Evolutionary conservation across 164 flowering plant species (phyloP).

Genomic region (Liriodendron chinense): DNA sequence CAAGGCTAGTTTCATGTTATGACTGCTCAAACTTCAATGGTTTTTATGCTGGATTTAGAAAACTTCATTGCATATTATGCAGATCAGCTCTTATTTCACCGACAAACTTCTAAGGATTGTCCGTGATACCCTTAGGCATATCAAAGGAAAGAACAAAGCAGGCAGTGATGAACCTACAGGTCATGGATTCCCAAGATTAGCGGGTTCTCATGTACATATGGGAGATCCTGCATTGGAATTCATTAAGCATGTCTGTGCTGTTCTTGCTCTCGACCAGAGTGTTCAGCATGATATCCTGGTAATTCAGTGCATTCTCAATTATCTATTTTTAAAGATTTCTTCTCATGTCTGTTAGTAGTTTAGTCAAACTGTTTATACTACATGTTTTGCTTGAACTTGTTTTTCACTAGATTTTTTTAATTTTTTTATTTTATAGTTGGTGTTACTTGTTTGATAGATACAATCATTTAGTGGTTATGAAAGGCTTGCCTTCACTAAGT

Average conservation of each 20-base stretch:
- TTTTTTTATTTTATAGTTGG: not conserved
- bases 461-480: not conserved
- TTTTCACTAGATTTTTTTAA: not conserved
- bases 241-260: conserved; percentile 89
- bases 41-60: not conserved
- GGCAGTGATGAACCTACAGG: conserved; percentile 26
- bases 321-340: not conserved
- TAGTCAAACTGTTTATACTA: not conserved
- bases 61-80: conserved; percentile 22
- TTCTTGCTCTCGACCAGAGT: conserved; percentile 79
- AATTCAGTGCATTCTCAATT: conserved; percentile 11
- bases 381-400: not conserved
- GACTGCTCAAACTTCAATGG: conserved; percentile 1
- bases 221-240: conserved; percentile 88
- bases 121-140: conserved; percentile 48
- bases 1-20: not conserved
- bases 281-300: conserved; percentile 94
- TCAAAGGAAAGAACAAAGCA: conserved; percentile 38
- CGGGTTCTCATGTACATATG: conserved; percentile 30
- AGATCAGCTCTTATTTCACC: conserved; percentile 83
- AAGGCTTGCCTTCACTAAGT: too few species aligned
- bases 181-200: conserved; percentile 26
- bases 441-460: not conserved
- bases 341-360: not conserved
- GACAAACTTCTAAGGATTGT: conserved; percentile 68